Evolutionary conservation across 768 basidiomycete species (phyloP).

Genomic region (Russula emetica): DNA sequence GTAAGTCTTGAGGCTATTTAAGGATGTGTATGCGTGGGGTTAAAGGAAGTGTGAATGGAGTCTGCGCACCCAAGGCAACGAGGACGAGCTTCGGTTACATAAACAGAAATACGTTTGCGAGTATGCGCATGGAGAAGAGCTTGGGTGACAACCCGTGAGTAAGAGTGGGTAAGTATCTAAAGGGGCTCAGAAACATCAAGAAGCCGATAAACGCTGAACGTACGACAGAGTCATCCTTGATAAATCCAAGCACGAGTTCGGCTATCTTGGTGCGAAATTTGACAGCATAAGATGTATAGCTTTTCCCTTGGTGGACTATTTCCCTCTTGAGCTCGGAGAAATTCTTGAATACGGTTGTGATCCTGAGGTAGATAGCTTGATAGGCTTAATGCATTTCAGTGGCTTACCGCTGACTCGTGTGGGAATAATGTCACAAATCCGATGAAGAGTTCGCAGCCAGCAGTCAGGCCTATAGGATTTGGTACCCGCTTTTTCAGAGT

Average conservation of each 20-base stretch:
- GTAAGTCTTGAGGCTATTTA: constrained; percentile 80
- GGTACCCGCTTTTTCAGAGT: constrained; percentile 56
- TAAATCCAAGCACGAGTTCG: constrained; percentile 82
- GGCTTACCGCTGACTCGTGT: constrained; percentile 71
- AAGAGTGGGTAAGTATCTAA: constrained; percentile 95
- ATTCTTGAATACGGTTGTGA: constrained; percentile 45
- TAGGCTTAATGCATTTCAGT: constrained; percentile 19
- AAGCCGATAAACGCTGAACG: constrained; percentile 28
- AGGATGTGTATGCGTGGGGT: constrained; percentile 8
- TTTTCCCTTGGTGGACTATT: constrained; percentile 74
- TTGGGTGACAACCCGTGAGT: constrained; percentile 93
- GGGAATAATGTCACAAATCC: constrained; percentile 83
- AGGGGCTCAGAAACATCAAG: constrained; percentile 23
- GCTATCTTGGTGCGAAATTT: constrained; percentile 89
- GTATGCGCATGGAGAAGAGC: constrained; percentile 86
- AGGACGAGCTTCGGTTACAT: constrained; percentile 94
- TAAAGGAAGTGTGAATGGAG: constrained; percentile 19
- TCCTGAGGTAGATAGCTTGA: constrained; percentile 23
- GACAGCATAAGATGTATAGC: constrained; percentile 72
- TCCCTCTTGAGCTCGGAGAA: constrained; percentile 81
- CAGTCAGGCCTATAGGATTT: constrained; percentile 79
- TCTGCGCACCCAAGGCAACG: constrained; percentile 71
- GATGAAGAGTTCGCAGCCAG: constrained; percentile 89
- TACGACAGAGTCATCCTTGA: constrained; percentile 91
- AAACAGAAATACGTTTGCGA: constrained; percentile 92